Conservation (phyloP, 2,329 filamentous ascomycete genomes). For the Cryphonectria radicalis region DNA sequence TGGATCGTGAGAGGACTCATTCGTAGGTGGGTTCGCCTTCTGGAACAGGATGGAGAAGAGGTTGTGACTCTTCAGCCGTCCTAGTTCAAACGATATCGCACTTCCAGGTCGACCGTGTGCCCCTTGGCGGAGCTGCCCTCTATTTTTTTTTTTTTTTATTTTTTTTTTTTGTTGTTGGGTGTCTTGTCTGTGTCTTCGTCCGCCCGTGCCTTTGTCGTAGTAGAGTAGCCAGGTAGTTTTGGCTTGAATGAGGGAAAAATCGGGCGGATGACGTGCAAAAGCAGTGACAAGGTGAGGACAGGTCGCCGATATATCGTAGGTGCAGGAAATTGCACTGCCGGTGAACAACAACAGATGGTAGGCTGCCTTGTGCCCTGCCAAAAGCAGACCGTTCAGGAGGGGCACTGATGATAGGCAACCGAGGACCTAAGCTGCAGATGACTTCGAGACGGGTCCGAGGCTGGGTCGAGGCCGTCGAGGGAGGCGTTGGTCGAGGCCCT, state of each 20-base stretch:
- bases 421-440: conserved; percentile 19
- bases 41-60: conserved; percentile 48
- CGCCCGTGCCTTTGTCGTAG: not conserved
- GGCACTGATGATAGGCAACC: conserved; percentile 19
- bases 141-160: not conserved
- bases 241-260: not conserved
- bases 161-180: not conserved
- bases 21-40: conserved; percentile 42
- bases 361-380: conserved; percentile 1
- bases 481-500: conserved; percentile 20
- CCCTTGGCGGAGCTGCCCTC: not conserved
- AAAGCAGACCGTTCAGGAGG: conserved; percentile 11
- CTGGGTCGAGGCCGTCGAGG: conserved; percentile 25
- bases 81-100: conserved; percentile 36
- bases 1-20: conserved; percentile 46
- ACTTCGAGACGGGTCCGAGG: conserved; percentile 25
- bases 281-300: not conserved
- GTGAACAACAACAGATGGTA: not conserved
- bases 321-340: conserved; percentile 4
- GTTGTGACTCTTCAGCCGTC: conserved; percentile 49
- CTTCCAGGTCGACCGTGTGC: conserved; percentile 10
- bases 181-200: not conserved
- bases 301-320: conserved; percentile 20
- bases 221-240: not conserved
- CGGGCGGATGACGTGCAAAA: not conserved